Conservation (phyloP, 768 basidiomycete genomes). For the Termitomyces sp. region DNA sequence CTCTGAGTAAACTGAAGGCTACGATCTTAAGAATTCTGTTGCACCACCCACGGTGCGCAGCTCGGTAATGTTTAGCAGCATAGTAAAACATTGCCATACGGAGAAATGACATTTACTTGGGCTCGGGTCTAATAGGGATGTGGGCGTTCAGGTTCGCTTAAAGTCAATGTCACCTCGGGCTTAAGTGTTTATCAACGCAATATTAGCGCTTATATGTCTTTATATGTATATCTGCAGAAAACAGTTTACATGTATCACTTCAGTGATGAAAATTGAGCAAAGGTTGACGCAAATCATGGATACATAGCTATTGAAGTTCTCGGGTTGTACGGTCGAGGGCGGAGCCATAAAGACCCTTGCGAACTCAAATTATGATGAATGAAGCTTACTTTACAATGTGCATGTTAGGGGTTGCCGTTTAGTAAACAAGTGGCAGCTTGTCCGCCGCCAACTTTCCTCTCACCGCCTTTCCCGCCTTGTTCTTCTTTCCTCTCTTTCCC, state of each 20-base stretch:
- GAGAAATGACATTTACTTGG: no score
- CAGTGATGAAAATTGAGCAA: background rate
- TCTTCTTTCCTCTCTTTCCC: background rate
- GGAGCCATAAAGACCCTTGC: background rate
- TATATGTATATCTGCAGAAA: background rate
- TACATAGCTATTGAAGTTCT: background rate
- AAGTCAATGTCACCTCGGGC: background rate
- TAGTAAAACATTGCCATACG: no score
- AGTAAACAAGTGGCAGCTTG: background rate
- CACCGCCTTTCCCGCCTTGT: background rate
- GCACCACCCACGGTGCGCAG: no score
- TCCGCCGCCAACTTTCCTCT: background rate
- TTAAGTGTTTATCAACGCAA: background rate
- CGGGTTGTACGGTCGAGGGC: background rate
- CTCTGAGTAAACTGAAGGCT: background rate
- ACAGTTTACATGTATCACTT: background rate
- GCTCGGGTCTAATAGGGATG: no score
- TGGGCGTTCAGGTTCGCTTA: background rate
- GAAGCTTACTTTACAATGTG: no score
- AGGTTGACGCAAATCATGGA: background rate
- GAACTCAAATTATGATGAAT: constrained; percentile 4
- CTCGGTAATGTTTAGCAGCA: no score
- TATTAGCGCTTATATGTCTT: background rate
- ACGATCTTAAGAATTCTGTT: no score
- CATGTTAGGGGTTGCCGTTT: background rate